These are phyloP conservation scores for Dothidotthia symphoricarpi DNA, from an alignment of 2,329 filamentous ascomycete genomes.

Conservation along the genomic window DNA sequence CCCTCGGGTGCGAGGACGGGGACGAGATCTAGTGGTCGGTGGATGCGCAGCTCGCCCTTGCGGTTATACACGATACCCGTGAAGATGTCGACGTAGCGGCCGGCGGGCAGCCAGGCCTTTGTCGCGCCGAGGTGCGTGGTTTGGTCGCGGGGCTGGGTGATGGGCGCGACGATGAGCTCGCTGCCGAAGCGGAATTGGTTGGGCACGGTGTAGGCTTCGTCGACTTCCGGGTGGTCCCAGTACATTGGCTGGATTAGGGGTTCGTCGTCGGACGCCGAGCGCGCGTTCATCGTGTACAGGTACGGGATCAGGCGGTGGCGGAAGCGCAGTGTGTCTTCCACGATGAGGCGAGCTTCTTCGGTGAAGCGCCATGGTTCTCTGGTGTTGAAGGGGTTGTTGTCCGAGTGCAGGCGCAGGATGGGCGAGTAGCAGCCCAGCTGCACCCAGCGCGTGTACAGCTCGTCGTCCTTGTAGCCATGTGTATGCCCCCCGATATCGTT, in stretches of 20 bases:
- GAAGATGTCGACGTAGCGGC: conserved; percentile 59
- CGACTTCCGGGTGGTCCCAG: conserved; percentile 55
- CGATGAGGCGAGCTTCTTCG: conserved; percentile 47
- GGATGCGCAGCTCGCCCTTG: conserved; percentile 52
- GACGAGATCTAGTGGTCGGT: conserved; percentile 50
- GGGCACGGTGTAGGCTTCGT: conserved; percentile 56
- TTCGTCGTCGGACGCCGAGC: conserved; percentile 46
- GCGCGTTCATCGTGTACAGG: conserved; percentile 58
- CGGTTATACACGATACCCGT: conserved; percentile 59
- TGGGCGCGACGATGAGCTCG: conserved; percentile 56
- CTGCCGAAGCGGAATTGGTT: conserved; percentile 62
- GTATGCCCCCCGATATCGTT: conserved; percentile 68
- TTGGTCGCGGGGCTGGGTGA: conserved; percentile 52
- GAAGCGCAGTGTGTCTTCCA: conserved; percentile 53
- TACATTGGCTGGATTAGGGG: conserved; percentile 63
- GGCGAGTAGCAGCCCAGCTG: conserved; percentile 63
- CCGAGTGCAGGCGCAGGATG: conserved; percentile 61
- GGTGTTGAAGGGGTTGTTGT: conserved; percentile 57
- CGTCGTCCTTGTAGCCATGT: conserved; percentile 56
- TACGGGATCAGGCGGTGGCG: conserved; percentile 62
- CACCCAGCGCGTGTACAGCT: conserved; percentile 60
- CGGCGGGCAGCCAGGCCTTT: conserved; percentile 57
- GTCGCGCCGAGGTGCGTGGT: conserved; percentile 50
- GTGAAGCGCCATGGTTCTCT: conserved; percentile 63
- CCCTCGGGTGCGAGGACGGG: conserved; percentile 59